Conservation (phyloP, 768 basidiomycete species). For the Chalciporus pseudorubinellus region DNA sequence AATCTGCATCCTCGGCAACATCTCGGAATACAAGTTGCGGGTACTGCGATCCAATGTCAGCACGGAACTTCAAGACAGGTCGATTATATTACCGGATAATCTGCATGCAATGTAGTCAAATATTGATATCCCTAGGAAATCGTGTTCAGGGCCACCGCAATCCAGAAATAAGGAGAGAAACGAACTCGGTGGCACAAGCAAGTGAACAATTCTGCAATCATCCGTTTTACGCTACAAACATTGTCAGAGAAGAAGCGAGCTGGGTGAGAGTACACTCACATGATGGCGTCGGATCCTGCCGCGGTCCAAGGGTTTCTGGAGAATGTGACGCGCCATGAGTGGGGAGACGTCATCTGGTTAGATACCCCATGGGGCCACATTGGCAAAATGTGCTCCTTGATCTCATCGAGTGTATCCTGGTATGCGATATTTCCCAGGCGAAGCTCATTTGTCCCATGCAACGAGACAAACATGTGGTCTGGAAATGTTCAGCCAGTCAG, state of each 20-base stretch:
- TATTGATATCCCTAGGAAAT: constrained; percentile 66
- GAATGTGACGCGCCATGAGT: constrained; percentile 62
- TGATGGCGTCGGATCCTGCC: constrained; percentile 48
- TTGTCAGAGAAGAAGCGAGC: constrained; percentile 1
- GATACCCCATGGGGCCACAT: constrained; percentile 68
- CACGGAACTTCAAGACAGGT: constrained; percentile 6
- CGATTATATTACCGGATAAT: constrained; percentile 43
- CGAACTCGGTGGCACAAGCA: constrained; percentile 59
- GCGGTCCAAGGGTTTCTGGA: constrained; percentile 67
- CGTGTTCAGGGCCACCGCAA: constrained; percentile 8
- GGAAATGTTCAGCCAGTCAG: constrained; percentile 19
- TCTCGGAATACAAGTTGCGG: constrained; percentile 70
- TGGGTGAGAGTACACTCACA: constrained; percentile 38
- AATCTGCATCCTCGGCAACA: constrained; percentile 43
- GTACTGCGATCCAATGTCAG: constrained; percentile 35
- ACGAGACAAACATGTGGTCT: constrained; percentile 76
- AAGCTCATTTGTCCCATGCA: constrained; percentile 64
- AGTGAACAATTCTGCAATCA: constrained; percentile 59
- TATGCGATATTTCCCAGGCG: constrained; percentile 44
- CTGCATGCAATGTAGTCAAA: constrained; percentile 57
- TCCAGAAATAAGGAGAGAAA: constrained; percentile 11
- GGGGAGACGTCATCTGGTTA: constrained; percentile 38
- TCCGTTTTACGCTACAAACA: constrained; percentile 49
- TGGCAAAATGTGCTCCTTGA: constrained; percentile 53
- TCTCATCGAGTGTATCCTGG: constrained; percentile 57